Evolutionary conservation across 2,329 filamentous ascomycete species (phyloP), one percentile per base, ranked within the genome.

Genomic region (Apiospora koreana): DNA sequence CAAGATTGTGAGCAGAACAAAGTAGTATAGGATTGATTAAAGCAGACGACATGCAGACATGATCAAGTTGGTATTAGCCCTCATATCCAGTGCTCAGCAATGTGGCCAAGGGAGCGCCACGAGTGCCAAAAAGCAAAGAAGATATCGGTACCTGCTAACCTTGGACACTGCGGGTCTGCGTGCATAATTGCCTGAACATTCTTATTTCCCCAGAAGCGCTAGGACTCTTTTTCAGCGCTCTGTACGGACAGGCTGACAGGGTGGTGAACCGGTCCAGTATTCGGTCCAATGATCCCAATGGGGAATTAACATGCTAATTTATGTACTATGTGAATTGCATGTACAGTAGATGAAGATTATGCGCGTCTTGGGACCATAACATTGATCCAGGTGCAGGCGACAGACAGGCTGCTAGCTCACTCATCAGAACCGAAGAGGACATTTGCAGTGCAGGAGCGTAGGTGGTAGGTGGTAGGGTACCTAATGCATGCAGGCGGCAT

Each of bases 141-240:
- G 42, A 45, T 45, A 16, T 45, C n/a, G 35, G 43, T n/a, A 38
- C 25, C 50, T 54, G 41, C 41, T 43, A 43, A 16, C 41, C 10
- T 43, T 43, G 41, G 41, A 21, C 21, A 46, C 43, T 46, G 43
- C 43, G 54, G 54, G 54, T 35, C 54, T 62, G 54, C 25, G 18
- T 62, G 54, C 54, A 62, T 62, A 62, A 62, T 62, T 62, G 31
- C 54, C 54, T 35, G 54, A 28, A 62, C 54, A 31, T 21, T 62
- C 31, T 62, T 35, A 62, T 62, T 62, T 62, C 54, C 54, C 54
- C 50, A 54, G 50, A 54, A 31, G 25, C 50, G 50, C 50, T 54
- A 54, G 50, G 50, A 54, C 48, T 54, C 25, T 31, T 28, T 54
- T 31, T 8, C 50, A 54, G 50, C 50, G 16, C 50, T 31, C 28